Evolutionary conservation across 305 asterid genomes (phyloP).

Genomic region (Rubia balearica): DNA sequence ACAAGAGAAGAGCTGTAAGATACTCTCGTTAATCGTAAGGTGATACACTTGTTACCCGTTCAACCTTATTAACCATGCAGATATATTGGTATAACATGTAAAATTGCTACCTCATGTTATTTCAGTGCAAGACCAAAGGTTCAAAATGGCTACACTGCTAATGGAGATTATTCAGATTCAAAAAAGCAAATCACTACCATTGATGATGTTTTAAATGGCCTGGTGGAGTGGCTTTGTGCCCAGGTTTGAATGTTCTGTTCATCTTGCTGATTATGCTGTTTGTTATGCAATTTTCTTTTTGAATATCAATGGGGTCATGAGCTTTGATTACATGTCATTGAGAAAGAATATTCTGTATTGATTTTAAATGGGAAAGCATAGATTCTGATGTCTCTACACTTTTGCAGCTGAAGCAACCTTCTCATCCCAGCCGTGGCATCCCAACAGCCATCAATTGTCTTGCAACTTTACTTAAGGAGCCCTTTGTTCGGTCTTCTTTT

Average conservation of each 20-base stretch:
- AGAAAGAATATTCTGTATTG: not conserved
- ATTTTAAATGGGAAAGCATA: not conserved
- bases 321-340: not conserved
- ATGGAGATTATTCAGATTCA: slow-evolving; percentile 47
- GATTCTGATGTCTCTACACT: not conserved
- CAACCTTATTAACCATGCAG: slow-evolving; percentile 11
- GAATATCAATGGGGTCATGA: not conserved
- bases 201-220: slow-evolving; percentile 73
- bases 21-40: slow-evolving; percentile 82
- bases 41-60: slow-evolving; percentile 25
- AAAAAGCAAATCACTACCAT: slow-evolving; percentile 48
- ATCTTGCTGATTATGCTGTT: slow-evolving; percentile 5
- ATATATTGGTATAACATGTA: slow-evolving; percentile 20
- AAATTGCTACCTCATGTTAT: slow-evolving; percentile 20
- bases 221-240: slow-evolving; percentile 83
- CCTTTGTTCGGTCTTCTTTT: slow-evolving; percentile 66
- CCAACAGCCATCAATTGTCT: slow-evolving; percentile 73
- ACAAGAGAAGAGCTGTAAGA: slow-evolving; percentile 94
- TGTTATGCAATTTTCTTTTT: not conserved
- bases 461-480: slow-evolving; percentile 78
- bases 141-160: slow-evolving; percentile 35
- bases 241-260: slow-evolving; percentile 50
- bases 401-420: slow-evolving; percentile 77
- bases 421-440: slow-evolving; percentile 71
- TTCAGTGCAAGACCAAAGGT: slow-evolving; percentile 75